These are phyloP conservation scores for Scleroderma citrinum DNA, from an alignment of 768 basidiomycete species.

Conservation along the genomic window DNA sequence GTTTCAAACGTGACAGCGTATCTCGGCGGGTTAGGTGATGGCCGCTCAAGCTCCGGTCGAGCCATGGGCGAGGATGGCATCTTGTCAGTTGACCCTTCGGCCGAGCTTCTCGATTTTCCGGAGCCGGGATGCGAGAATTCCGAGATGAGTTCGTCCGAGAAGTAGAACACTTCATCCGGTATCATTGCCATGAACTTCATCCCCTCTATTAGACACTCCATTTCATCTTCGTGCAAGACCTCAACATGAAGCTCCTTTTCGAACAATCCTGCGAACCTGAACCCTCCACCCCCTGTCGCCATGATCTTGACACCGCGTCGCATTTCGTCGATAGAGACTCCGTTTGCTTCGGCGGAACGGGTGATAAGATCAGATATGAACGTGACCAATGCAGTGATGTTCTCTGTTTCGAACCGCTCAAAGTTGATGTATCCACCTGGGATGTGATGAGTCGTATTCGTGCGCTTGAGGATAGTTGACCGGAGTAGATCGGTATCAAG, in stretches of 20 bases:
- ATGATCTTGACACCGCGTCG: slow-evolving; percentile 89
- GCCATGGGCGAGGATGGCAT: slow-evolving; percentile 8
- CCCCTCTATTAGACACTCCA: slow-evolving; percentile 97
- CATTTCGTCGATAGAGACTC: slow-evolving; percentile 88
- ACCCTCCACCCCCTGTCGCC: slow-evolving; percentile 97
- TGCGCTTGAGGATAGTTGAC: slow-evolving; percentile 62
- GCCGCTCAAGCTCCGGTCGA: slow-evolving; percentile 56
- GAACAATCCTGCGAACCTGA: slow-evolving; percentile 87
- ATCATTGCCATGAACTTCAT: slow-evolving; percentile 94
- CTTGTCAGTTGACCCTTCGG: not conserved
- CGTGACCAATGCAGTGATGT: slow-evolving; percentile 75
- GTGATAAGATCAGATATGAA: slow-evolving; percentile 87
- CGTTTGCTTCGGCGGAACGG: slow-evolving; percentile 78
- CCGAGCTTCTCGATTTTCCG: slow-evolving; percentile 4
- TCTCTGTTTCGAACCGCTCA: slow-evolving; percentile 91
- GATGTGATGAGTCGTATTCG: slow-evolving; percentile 58
- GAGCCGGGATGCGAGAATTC: slow-evolving; percentile 38
- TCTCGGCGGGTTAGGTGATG: slow-evolving; percentile 84
- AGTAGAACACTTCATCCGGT: slow-evolving; percentile 97
- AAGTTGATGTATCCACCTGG: slow-evolving; percentile 98
- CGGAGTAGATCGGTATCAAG: slow-evolving; percentile 44
- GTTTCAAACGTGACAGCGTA: slow-evolving; percentile 86
- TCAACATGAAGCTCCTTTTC: slow-evolving; percentile 70
- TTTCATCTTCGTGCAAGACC: slow-evolving; percentile 90
- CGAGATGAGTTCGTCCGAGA: slow-evolving; percentile 95